Evolutionary conservation across 176 grass and related monocot species (phyloP).

Genomic region (Hordeum vulgare): DNA sequence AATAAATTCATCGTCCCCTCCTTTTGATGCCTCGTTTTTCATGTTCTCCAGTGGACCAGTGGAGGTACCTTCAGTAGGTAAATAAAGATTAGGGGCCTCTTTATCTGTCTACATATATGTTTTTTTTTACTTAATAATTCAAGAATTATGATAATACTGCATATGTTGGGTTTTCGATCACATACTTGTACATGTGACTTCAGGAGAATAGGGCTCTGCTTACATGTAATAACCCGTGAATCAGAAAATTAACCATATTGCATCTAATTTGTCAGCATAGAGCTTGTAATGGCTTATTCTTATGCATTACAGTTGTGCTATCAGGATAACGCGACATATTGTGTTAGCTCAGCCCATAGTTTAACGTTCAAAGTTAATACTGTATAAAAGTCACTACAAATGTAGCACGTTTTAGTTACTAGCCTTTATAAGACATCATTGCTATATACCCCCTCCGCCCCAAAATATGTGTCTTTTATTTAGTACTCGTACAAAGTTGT

Average conservation of each 20-base stretch:
- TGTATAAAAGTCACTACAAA: neutral
- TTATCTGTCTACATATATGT: neutral
- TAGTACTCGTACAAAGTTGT: no score
- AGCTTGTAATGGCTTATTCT: neutral
- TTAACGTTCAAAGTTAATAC: neutral
- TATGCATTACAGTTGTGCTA: neutral
- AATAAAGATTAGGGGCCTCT: neutral
- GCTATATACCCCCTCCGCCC: neutral
- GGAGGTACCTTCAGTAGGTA: constrained; percentile 27
- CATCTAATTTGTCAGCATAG: neutral
- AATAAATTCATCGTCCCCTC: neutral
- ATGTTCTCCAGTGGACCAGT: neutral
- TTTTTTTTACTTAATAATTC: neutral
- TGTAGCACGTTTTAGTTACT: neutral
- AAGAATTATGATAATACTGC: neutral
- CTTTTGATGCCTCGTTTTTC: constrained; percentile 18
- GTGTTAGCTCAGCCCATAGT: neutral
- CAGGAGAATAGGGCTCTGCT: neutral
- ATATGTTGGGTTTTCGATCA: neutral
- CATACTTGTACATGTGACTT: neutral
- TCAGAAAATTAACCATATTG: neutral
- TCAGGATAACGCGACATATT: neutral
- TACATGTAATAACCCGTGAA: neutral
- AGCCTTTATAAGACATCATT: neutral
- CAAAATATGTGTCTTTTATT: no score